Percentiles rank a stretch among this genome's conserved stretches.
Evolutionary conservation across 768 basidiomycete species (phyloP).

Genomic region (Phlebiopsis gigantea): DNA sequence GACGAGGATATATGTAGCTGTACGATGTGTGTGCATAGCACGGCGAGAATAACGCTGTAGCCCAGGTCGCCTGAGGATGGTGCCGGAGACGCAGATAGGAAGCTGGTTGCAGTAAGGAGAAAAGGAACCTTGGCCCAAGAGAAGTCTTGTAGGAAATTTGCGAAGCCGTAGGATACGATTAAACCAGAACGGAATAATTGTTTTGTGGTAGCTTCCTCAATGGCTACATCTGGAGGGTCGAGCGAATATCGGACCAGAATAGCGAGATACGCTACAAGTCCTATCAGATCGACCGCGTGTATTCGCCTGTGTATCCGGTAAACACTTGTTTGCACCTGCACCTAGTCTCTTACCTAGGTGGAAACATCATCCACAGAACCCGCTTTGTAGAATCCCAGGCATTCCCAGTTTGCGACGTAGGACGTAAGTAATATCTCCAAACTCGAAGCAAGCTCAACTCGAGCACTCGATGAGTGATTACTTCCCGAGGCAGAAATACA

Average conservation of each 20-base stretch:
- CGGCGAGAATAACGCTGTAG: slow-evolving; percentile 38
- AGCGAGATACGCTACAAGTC: slow-evolving; percentile 14
- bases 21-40: slow-evolving; percentile 36
- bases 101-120: slow-evolving; percentile 35
- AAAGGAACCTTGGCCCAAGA: slow-evolving; percentile 30
- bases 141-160: slow-evolving; percentile 30
- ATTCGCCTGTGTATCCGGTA: slow-evolving; percentile 28
- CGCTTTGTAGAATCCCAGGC: neutral
- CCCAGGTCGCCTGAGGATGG: slow-evolving; percentile 36
- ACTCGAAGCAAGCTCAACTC: slow-evolving; percentile 31
- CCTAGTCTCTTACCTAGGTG: neutral
- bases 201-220: slow-evolving; percentile 19
- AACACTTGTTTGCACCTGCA: neutral
- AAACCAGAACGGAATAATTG: slow-evolving; percentile 30
- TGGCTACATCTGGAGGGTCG: slow-evolving; percentile 31
- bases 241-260: slow-evolving; percentile 22
- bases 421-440: slow-evolving; percentile 34
- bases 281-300: slow-evolving; percentile 38
- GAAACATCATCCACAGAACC: neutral
- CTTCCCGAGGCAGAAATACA: slow-evolving; percentile 27
- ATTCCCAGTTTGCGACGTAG: neutral
- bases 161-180: slow-evolving; percentile 35
- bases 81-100: slow-evolving; percentile 32
- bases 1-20: slow-evolving; percentile 40
- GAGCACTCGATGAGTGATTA: slow-evolving; percentile 38